Evolutionary conservation across 805 yeast genomes (phyloP), one percentile per base, ranked within the genome.

Genomic region (Millerozyma acaciae): DNA sequence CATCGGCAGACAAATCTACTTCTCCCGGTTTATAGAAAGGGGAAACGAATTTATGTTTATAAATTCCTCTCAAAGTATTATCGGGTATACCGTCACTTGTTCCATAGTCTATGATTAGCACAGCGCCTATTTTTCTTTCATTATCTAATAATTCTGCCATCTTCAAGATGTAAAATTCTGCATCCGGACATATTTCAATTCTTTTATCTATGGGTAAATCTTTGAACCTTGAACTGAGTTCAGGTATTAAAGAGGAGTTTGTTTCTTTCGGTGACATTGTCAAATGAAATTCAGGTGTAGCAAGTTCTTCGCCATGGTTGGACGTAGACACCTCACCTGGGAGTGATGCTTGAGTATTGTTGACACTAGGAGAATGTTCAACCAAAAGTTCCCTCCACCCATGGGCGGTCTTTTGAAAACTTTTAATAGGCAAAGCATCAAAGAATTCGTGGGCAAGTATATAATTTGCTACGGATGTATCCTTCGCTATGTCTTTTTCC

Each of bases 351-450:
- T 62, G 67, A 5, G 60, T 55, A 33, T 58, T 58, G n/a, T 50
- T 46, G 6, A 65, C 69, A 30, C 60, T 50, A 5, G 58, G 50
- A 20, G 61, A 58, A 37, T 60, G 73, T 52, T 83, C 90, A 20
- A 86, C 93, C 24, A 82, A 44, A 16, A 75, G 65, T 50, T 86
- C 95, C 43, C 89, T 64, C 95, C 95, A 86, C 0, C 90, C 90
- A 10, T 76, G 57, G 12, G 66, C 63, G 0, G 81, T 77, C 40
- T 70, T 72, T 33, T 71, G 68, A 50, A 82, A 85, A 42, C 79
- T 73, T 42, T 80, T 78, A 16, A 86, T 78, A 0, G 95, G 95
- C 35, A 86, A 61, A 0, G 95, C 95, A 57, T 86, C 95, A 50
- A 81, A 86, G 48, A 86, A 86, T 54, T 86, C 95, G 51, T 86